A percentile compares a stretch with the other conserved stretches of the same genome.
Conservation (phyloP, 306 rosid species). For the Myrica gale region DNA sequence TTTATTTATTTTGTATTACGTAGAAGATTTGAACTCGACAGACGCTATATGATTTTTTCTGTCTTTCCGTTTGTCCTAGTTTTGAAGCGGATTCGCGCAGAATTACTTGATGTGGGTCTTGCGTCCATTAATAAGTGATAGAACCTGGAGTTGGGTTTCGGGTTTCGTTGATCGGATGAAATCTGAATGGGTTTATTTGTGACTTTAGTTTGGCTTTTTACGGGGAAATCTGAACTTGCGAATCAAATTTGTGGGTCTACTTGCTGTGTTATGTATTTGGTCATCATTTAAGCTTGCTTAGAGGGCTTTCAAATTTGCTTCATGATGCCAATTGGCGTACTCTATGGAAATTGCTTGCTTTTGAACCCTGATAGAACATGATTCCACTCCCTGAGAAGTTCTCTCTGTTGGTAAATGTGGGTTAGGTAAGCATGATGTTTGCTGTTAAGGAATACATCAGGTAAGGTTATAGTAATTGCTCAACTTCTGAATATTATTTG, state of each 20-base stretch:
- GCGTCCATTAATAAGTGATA: not conserved
- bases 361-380: not conserved
- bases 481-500: too few species aligned
- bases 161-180: not conserved
- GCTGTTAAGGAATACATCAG: not conserved
- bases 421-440: not conserved
- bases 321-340: not conserved
- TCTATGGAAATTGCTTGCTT: not conserved
- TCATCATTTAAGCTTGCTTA: not conserved
- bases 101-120: not conserved
- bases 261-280: not conserved
- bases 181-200: slow-evolving; percentile 5
- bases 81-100: not conserved
- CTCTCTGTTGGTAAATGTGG: slow-evolving; percentile 1
- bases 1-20: not conserved
- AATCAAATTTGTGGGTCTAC: not conserved
- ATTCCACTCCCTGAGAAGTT: not conserved
- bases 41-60: slow-evolving; percentile 6
- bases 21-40: slow-evolving; percentile 16
- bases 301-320: not conserved
- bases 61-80: not conserved
- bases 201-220: not conserved
- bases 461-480: too few species aligned
- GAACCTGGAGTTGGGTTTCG: not conserved
- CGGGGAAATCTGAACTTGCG: not conserved